Percentiles rank a stretch among this genome's conserved stretches.
phyloP scores from a whole-genome alignment of 768 basidiomycete genomes.

The Pholiota molesta region DNA sequence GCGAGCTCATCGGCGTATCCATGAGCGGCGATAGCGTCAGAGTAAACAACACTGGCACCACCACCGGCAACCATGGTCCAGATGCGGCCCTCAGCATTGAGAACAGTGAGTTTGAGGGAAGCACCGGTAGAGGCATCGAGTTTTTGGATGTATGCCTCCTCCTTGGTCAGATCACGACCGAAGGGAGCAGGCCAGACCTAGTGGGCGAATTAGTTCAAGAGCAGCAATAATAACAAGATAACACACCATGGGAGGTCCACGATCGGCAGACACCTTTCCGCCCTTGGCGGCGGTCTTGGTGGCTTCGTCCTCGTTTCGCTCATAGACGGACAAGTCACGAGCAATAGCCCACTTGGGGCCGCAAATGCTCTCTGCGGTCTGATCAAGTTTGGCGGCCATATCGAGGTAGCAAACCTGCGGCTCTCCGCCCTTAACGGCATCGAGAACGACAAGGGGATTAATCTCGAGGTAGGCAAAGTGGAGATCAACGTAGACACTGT shows the following conservation, averaged over 20 bases:
- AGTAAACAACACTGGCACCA: constrained; percentile 72
- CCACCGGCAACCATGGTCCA: constrained; percentile 99
- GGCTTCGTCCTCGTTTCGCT: constrained; percentile 43
- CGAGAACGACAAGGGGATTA: constrained; percentile 96
- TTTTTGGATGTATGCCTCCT: constrained; percentile 99
- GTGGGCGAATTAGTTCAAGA: background rate
- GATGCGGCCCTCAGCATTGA: constrained; percentile 92
- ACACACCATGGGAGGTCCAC: constrained; percentile 93
- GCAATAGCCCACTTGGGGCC: constrained; percentile 99
- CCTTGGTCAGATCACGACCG: constrained; percentile 96
- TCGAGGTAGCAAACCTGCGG: constrained; percentile 94
- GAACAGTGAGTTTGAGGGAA: constrained; percentile 95
- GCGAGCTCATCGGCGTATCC: constrained; percentile 97
- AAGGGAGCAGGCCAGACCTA: constrained; percentile 91
- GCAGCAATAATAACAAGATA: constrained; percentile 8
- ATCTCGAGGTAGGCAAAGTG: constrained; percentile 99
- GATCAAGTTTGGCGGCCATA: constrained; percentile 99
- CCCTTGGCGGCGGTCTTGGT: constrained; percentile 46
- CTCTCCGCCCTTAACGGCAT: constrained; percentile 66
- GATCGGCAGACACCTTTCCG: constrained; percentile 75
- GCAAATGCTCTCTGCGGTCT: constrained; percentile 97
- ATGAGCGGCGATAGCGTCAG: constrained; percentile 85
- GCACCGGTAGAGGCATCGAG: constrained; percentile 97
- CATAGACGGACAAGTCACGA: constrained; percentile 82
- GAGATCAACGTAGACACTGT: constrained; percentile 97